Evolutionary conservation across 345 rosid species (phyloP), one percentile per base, ranked within the genome.

Genomic region (Acer campestre): DNA sequence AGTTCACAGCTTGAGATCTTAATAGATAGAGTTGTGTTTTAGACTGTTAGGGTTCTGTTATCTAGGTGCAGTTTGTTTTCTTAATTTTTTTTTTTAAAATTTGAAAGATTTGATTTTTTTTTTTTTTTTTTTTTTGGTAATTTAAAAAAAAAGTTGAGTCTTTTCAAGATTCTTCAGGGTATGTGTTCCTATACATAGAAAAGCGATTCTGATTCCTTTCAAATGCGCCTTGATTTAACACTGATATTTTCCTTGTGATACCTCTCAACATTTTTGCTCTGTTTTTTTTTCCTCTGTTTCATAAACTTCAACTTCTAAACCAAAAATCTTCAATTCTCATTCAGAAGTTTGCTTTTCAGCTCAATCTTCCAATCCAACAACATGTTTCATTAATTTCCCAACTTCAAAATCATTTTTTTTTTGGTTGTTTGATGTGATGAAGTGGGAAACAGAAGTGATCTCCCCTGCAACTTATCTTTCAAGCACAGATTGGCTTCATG

Each of bases 361-460:
- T 78, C 71, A 11, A 58, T 42, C 23, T 46, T 10, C 49, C 29
- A 61, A 62, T 48, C 29, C 68, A 46, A 0, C 14, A 20, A 5
- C 61, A 63, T 75, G 71, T 55, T 53, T 11, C 27, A 10, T 35
- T 55, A 68, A 68, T 53, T 53, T 16, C 58, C n/a, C 58, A 14
- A 13, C 17, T 14, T 14, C 16, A 49, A 49, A 49, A 49, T 49
- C 55, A 13, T 18, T 49, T 49, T 14, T 49, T 14, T 23, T 42
- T 62, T 31, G 29, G 5, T 22, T 59, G 51, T 78, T 78, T 78
- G 78, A 70, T 66, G 75, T 53, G 48, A 88, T 89, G 93, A 86
- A 86, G 91, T 85, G 86, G 85, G 90, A 87, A 83, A 89, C 87
- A 86, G 95, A 90, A 87, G 82, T 89, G 67, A 86, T 87, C 42